Conservation (phyloP, 179 eudicot species). For the Nepenthes alata region DNA sequence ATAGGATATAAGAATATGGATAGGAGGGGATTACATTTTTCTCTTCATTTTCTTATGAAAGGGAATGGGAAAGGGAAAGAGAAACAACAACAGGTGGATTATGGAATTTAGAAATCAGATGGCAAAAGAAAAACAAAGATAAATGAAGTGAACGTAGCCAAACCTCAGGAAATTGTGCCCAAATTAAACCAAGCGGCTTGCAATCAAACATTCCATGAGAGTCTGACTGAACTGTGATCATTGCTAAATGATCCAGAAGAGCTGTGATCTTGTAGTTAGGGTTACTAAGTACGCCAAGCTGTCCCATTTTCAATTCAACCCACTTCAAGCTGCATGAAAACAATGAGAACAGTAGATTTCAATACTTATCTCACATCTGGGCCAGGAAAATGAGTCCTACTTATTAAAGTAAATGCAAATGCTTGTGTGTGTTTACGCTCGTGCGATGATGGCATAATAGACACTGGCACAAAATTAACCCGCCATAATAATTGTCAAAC, state of each 20-base stretch:
- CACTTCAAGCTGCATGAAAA: slow-evolving; percentile 79
- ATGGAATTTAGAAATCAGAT: background rate
- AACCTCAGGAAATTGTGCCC: slow-evolving; percentile 95
- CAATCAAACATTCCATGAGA: slow-evolving; percentile 80
- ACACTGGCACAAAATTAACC: too few species aligned
- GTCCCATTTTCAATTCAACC: slow-evolving; percentile 93
- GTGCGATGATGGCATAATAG: too few species aligned
- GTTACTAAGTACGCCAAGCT: slow-evolving; percentile 84
- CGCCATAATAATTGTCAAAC: too few species aligned
- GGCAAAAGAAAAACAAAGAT: slow-evolving; percentile 1
- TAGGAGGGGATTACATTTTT: too few species aligned
- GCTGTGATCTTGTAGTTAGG: slow-evolving; percentile 90
- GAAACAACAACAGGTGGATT: background rate
- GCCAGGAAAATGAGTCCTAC: background rate
- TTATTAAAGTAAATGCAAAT: too few species aligned
- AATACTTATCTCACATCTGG: background rate
- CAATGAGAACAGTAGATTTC: background rate
- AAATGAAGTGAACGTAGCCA: slow-evolving; percentile 2
- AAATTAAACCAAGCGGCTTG: slow-evolving; percentile 86
- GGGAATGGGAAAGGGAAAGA: background rate
- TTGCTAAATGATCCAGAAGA: slow-evolving; percentile 83
- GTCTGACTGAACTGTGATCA: slow-evolving; percentile 92
- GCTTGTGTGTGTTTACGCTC: too few species aligned
- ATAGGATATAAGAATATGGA: too few species aligned
- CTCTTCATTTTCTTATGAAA: too few species aligned